Conservation (phyloP, 768 basidiomycete species). For the Crucibulum laeve region DNA sequence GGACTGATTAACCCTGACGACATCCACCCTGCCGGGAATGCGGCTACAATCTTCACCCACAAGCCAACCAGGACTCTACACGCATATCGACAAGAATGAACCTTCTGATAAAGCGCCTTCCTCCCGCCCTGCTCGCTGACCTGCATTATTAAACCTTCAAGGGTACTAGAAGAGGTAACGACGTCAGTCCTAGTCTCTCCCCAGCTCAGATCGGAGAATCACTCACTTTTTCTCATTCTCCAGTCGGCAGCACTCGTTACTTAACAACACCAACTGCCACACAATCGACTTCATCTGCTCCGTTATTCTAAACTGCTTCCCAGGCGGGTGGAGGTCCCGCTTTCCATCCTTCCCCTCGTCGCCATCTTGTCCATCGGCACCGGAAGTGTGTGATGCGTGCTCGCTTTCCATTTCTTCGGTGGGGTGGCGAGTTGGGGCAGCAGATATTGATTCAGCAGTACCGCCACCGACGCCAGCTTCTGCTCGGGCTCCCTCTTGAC, state of each 20-base stretch:
- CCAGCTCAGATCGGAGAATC: conserved; percentile 7
- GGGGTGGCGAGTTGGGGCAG: conserved; percentile 36
- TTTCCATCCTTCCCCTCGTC: conserved; percentile 8
- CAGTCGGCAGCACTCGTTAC: conserved; percentile 75
- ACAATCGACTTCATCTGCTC: conserved; percentile 77
- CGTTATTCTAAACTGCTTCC: conserved; percentile 74
- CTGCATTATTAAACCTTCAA: conserved; percentile 66
- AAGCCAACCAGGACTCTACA: neutral
- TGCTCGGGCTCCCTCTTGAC: conserved; percentile 51
- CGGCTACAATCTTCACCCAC: conserved; percentile 57
- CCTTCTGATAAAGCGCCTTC: conserved; percentile 79
- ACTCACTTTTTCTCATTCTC: conserved; percentile 44
- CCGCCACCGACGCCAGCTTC: conserved; percentile 25
- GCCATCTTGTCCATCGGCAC: conserved; percentile 3
- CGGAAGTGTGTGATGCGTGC: conserved; percentile 4
- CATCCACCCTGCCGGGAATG: conserved; percentile 83
- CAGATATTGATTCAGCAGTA: conserved; percentile 26
- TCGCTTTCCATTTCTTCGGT: conserved; percentile 47
- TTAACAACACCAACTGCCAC: conserved; percentile 77
- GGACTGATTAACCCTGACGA: conserved; percentile 83
- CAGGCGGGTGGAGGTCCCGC: conserved; percentile 54
- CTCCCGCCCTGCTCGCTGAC: conserved; percentile 80
- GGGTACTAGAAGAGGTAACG: conserved; percentile 22
- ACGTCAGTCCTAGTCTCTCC: conserved; percentile 1
- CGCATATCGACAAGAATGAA: conserved; percentile 18